Evolutionary conservation across 768 basidiomycete species (phyloP).

Genomic region (Hygrocybe coccinea): DNA sequence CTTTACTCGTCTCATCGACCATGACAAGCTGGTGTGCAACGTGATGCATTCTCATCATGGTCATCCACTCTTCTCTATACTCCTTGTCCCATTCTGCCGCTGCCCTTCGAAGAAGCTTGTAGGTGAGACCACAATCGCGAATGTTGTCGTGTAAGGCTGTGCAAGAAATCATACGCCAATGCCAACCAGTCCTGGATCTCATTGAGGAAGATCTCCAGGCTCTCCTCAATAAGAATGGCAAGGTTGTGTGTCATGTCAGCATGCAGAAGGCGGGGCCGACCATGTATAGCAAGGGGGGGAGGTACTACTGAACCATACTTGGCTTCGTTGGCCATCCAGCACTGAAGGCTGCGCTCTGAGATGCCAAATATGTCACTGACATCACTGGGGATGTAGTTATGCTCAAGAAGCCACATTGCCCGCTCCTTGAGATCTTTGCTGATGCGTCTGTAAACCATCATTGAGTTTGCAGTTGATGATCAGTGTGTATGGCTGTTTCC

Average conservation of each 20-base stretch:
- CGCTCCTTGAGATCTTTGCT: no score
- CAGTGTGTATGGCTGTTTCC: no score
- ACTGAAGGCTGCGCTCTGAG: conserved; percentile 1
- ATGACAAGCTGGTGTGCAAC: conserved; percentile 19
- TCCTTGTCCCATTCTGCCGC: neutral
- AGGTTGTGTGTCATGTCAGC: conserved; percentile 8
- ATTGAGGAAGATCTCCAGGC: conserved; percentile 19
- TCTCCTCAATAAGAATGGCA: conserved; percentile 3
- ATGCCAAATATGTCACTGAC: conserved; percentile 5
- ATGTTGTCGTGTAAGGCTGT: conserved; percentile 11
- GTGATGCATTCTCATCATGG: conserved; percentile 7
- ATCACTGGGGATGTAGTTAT: neutral
- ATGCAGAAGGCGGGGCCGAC: conserved; percentile 6
- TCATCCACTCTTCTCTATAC: conserved; percentile 12
- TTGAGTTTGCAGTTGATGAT: neutral
- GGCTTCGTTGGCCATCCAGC: neutral
- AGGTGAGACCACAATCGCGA: no score
- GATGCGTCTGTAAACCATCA: conserved; percentile 4
- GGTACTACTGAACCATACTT: conserved; percentile 1
- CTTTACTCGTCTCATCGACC: conserved; percentile 30
- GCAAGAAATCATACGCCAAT: conserved; percentile 14
- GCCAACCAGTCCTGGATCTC: conserved; percentile 21
- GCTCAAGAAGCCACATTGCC: no score
- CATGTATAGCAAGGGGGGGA: neutral
- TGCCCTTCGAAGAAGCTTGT: no score